Evolutionary conservation across 148 eudicot genomes (phyloP).

Genomic region (Fagopyrum homotropicum): DNA sequence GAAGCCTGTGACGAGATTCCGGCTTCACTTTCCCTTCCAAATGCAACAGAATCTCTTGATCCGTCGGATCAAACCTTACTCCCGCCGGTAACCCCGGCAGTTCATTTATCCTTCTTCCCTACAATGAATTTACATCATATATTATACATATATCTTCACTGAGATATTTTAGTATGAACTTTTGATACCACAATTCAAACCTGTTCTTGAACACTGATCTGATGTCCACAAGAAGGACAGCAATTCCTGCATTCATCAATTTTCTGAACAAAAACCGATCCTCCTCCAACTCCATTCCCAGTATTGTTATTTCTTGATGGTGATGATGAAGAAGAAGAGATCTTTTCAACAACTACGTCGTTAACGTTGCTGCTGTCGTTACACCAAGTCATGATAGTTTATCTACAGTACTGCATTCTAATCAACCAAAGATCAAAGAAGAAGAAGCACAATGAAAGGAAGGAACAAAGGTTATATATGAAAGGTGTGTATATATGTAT

Average conservation of each 20-base stretch:
- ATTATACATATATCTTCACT: neutral
- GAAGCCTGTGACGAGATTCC: slow-evolving; percentile 27
- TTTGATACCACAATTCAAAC: neutral
- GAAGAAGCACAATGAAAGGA: slow-evolving; percentile 8
- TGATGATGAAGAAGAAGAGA: slow-evolving; percentile 16
- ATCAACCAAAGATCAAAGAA: neutral
- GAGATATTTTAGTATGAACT: neutral
- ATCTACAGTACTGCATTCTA: neutral
- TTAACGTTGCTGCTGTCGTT: slow-evolving; percentile 18
- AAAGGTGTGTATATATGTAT: neutral
- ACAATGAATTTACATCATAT: neutral
- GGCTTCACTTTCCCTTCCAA: slow-evolving; percentile 55
- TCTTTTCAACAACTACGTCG: slow-evolving; percentile 19
- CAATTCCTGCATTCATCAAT: slow-evolving; percentile 18
- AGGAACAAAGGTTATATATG: neutral
- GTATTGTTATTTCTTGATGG: neutral
- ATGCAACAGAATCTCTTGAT: slow-evolving; percentile 60
- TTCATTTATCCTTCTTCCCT: slow-evolving; percentile 42
- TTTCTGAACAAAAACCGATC: neutral
- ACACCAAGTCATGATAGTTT: slow-evolving; percentile 49
- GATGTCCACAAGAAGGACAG: slow-evolving; percentile 58
- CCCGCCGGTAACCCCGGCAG: slow-evolving; percentile 77
- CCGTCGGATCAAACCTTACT: slow-evolving; percentile 74
- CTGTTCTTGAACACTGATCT: slow-evolving; percentile 37
- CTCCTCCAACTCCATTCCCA: neutral